Evolutionary conservation across 2,329 filamentous ascomycete genomes (phyloP).

Genomic region (Colletotrichum sp.): DNA sequence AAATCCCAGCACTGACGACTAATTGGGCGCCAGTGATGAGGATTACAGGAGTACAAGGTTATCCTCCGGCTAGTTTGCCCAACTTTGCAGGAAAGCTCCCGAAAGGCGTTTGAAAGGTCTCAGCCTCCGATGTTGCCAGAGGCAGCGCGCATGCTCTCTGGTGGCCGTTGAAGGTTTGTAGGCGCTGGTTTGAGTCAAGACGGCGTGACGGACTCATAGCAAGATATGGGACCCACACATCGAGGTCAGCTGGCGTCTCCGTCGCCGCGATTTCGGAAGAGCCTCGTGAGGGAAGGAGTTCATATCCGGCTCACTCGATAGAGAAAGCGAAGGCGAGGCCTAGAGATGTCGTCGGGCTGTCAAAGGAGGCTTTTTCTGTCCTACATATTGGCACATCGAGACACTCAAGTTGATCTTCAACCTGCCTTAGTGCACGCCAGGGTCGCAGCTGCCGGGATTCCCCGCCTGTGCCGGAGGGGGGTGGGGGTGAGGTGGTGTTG

Average conservation of each 20-base stretch:
- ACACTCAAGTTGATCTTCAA: neutral
- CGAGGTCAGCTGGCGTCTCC: neutral
- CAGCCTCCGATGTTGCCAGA: neutral
- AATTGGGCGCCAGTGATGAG: neutral
- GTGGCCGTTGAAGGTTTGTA: neutral
- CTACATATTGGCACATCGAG: neutral
- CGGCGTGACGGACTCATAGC: neutral
- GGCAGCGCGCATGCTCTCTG: neutral
- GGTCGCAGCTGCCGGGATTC: neutral
- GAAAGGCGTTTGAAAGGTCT: neutral
- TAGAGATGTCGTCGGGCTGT: neutral
- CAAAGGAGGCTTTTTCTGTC: neutral
- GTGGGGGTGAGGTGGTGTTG: neutral
- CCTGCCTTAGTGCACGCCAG: neutral
- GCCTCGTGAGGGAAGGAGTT: neutral
- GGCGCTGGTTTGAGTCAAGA: conserved; percentile 7
- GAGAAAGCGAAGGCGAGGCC: neutral
- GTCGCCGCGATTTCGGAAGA: neutral
- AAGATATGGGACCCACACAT: neutral
- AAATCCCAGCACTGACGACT: neutral
- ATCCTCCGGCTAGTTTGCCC: neutral
- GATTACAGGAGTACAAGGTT: neutral
- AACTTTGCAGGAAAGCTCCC: neutral
- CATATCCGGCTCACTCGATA: neutral
- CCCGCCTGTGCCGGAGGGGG: neutral